Conservation (phyloP, 306 rosid genomes). For the Medicago lupulina region DNA sequence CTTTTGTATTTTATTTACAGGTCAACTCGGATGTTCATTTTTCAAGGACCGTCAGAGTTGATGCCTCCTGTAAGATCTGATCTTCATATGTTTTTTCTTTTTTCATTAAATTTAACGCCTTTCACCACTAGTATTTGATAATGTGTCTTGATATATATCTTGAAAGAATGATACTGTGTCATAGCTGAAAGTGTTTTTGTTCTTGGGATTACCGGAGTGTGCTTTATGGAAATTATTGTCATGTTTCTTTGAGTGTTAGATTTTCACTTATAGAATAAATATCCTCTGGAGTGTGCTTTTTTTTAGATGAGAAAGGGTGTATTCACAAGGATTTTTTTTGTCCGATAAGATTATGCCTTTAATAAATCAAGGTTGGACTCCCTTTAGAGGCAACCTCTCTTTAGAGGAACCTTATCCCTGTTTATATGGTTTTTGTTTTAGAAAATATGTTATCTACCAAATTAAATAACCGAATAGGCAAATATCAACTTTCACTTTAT, state of each 20-base stretch:
- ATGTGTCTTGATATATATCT: constrained; percentile 18
- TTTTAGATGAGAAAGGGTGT: neutral
- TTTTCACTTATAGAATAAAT: neutral
- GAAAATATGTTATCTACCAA: neutral
- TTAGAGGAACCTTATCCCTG: neutral
- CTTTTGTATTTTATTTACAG: constrained; percentile 52
- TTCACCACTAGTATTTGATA: constrained; percentile 17
- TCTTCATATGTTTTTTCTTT: constrained; percentile 11
- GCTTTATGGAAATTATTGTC: constrained; percentile 17
- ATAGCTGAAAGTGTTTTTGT: constrained; percentile 13
- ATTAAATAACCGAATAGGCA: neutral
- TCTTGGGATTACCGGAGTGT: constrained; percentile 27
- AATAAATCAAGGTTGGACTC: neutral
- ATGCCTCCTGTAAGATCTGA: constrained; percentile 80
- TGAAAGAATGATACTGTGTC: neutral
- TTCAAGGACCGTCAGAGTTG: constrained; percentile 91
- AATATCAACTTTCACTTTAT: neutral
- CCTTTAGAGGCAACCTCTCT: constrained; percentile 12
- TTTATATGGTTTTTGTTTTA: constrained; percentile 1
- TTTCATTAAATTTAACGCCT: constrained; percentile 7
- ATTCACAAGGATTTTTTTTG: neutral
- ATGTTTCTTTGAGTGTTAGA: constrained; percentile 4
- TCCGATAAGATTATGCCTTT: neutral
- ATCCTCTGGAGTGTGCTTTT: neutral
- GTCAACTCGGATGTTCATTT: constrained; percentile 89